Percentiles rank a stretch among this genome's conserved stretches.
Conservation (phyloP, 2,329 filamentous ascomycete species). For the Colletotrichum chlorophyti region DNA sequence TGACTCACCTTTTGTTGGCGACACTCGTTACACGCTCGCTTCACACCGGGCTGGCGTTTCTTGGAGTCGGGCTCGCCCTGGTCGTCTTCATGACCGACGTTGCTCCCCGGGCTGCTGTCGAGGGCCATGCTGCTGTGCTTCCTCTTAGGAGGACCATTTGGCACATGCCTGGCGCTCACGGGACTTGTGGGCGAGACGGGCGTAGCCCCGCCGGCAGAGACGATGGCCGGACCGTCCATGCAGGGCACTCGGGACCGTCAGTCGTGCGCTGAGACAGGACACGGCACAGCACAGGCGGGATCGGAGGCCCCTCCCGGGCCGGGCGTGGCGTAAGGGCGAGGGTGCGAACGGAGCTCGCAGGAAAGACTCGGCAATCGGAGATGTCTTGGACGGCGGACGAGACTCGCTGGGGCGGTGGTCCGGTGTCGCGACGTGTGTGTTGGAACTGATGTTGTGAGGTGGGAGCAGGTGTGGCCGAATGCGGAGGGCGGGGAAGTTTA, state of each 20-base stretch:
- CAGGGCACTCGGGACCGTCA: constrained; percentile 33
- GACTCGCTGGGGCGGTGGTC: constrained; percentile 28
- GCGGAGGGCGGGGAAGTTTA: constrained; percentile 30
- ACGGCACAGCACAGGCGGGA: constrained; percentile 26
- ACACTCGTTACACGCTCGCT: constrained; percentile 85
- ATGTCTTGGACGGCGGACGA: constrained; percentile 24
- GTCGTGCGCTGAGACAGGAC: constrained; percentile 27
- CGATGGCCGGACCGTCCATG: constrained; percentile 56
- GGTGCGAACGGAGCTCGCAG: constrained; percentile 22
- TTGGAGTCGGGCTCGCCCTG: constrained; percentile 58
- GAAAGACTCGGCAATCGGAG: constrained; percentile 17
- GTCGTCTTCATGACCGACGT: constrained; percentile 64
- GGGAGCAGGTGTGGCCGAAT: constrained; percentile 28
- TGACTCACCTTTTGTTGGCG: constrained; percentile 81
- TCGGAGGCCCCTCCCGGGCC: constrained; percentile 29
- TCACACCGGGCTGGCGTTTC: constrained; percentile 72
- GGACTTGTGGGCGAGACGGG: constrained; percentile 64
- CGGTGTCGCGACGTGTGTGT: constrained; percentile 31
- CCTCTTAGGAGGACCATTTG: constrained; percentile 58
- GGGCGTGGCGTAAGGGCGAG: constrained; percentile 21
- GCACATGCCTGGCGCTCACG: constrained; percentile 57
- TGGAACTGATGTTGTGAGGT: constrained; percentile 24
- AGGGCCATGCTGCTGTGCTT: constrained; percentile 62
- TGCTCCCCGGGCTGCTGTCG: constrained; percentile 68
- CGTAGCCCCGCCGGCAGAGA: constrained; percentile 53